These are phyloP conservation scores for Metschnikowia chrysomelidarum DNA, from an alignment of 805 yeast species.

Conservation along the genomic window DNA sequence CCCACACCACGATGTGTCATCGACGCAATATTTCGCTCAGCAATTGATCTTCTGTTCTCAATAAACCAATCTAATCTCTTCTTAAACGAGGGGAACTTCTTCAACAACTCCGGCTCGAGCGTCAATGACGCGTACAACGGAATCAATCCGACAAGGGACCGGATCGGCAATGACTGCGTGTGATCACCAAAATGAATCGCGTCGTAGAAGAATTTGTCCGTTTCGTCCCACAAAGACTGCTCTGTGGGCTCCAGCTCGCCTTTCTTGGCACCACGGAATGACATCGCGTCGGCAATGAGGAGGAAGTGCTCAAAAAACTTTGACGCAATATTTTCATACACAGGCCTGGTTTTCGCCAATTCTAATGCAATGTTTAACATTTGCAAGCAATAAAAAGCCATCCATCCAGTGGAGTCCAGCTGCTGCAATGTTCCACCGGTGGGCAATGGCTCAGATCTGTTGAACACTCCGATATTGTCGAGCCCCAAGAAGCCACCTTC, in stretches of 20 bases:
- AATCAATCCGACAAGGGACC: conserved; percentile 88
- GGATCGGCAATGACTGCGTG: conserved; percentile 71
- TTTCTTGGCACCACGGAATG: conserved; percentile 49
- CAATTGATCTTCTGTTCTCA: conserved; percentile 62
- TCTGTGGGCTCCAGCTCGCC: conserved; percentile 44
- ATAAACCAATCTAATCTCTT: conserved; percentile 83
- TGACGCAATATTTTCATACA: conserved; percentile 90
- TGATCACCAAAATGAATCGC: conserved; percentile 78
- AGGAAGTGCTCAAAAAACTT: conserved; percentile 92
- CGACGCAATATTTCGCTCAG: conserved; percentile 82
- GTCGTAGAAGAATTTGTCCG: conserved; percentile 85
- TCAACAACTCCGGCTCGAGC: conserved; percentile 77
- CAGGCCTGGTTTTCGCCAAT: conserved; percentile 78
- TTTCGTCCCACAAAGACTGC: conserved; percentile 84
- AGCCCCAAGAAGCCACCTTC: conserved; percentile 94
- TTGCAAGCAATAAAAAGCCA: conserved; percentile 87
- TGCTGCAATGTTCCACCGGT: conserved; percentile 89
- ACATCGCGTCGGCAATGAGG: conserved; percentile 91
- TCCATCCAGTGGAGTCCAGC: conserved; percentile 97
- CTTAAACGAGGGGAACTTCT: conserved; percentile 77
- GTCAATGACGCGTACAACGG: conserved; percentile 89
- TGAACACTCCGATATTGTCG: conserved; percentile 90
- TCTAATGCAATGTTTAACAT: conserved; percentile 93
- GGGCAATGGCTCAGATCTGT: conserved; percentile 89
- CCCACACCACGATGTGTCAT: conserved; percentile 80